A percentile compares a stretch with the other conserved stretches of the same genome.
phyloP scores from a whole-genome alignment of 768 basidiomycete species.

The Tubosaeta brunneosetosa region DNA sequence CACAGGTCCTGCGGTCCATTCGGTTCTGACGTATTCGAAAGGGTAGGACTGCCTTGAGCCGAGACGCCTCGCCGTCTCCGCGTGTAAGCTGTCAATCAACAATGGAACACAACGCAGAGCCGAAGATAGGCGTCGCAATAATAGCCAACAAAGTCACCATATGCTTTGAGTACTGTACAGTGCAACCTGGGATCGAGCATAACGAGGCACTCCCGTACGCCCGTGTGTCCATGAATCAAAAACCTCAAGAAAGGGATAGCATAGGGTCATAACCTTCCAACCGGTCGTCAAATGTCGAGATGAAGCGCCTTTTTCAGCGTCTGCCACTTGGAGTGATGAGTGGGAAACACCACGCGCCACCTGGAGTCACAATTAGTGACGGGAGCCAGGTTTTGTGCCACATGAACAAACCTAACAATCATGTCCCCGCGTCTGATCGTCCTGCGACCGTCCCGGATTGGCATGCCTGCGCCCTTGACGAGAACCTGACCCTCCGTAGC shows the following conservation, averaged over 20 bases:
- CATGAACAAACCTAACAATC: conserved; percentile 47
- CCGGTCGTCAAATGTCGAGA: conserved; percentile 20
- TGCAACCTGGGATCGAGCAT: conserved; percentile 8
- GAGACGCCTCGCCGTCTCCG: conserved; percentile 13
- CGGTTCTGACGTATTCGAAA: conserved; percentile 14
- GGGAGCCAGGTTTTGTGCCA: conserved; percentile 1
- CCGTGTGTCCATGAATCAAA: conserved; percentile 16
- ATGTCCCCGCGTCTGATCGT: conserved; percentile 58
- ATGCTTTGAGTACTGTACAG: conserved; percentile 28
- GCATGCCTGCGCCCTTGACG: conserved; percentile 66
- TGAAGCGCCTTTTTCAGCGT: conserved; percentile 27
- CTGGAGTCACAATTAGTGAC: conserved; percentile 11
- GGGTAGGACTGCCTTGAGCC: conserved; percentile 4
- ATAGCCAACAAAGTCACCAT: conserved; percentile 9
- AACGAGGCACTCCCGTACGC: conserved; percentile 7
- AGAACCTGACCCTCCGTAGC: conserved; percentile 45
- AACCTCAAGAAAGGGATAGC: conserved; percentile 15
- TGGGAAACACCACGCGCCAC: conserved; percentile 31
- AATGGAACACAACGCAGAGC: background rate
- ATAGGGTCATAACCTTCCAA: conserved; percentile 17
- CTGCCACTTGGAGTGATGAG: conserved; percentile 31
- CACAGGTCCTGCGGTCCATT: conserved; percentile 1
- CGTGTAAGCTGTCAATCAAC: conserved; percentile 8
- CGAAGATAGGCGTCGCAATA: background rate
- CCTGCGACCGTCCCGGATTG: conserved; percentile 48